Evolutionary conservation across 2,329 filamentous ascomycete species (phyloP).

Genomic region (Fragosphaeria purpurea): DNA sequence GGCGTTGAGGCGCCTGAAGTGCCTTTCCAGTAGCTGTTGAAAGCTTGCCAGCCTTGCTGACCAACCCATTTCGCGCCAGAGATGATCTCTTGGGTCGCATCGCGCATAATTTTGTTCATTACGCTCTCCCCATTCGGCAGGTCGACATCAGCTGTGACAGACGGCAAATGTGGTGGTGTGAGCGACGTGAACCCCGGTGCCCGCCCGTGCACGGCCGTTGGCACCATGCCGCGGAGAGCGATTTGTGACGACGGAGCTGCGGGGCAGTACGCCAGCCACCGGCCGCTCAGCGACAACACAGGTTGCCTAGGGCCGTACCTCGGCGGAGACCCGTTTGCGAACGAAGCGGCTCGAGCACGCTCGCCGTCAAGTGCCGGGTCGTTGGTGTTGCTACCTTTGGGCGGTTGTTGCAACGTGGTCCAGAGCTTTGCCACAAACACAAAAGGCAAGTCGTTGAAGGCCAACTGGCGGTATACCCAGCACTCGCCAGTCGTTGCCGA

Average conservation of each 20-base stretch:
- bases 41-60: conserved; percentile 65
- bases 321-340: conserved; percentile 27
- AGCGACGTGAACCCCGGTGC: conserved; percentile 48
- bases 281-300: conserved; percentile 57
- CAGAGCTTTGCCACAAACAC: conserved; percentile 80
- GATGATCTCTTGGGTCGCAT: conserved; percentile 69
- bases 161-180: conserved; percentile 59
- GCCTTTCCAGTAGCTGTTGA: conserved; percentile 73
- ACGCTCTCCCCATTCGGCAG: conserved; percentile 62
- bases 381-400: conserved; percentile 32
- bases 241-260: conserved; percentile 61
- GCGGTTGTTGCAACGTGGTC: conserved; percentile 66
- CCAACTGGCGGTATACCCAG: conserved; percentile 58
- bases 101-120: conserved; percentile 67
- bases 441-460: conserved; percentile 33
- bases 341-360: conserved; percentile 4
- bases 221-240: conserved; percentile 56
- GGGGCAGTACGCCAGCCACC: conserved; percentile 71
- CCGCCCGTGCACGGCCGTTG: conserved; percentile 44
- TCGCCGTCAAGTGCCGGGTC: conserved; percentile 28
- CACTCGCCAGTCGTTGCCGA: conserved; percentile 82
- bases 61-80: conserved; percentile 66
- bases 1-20: conserved; percentile 24
- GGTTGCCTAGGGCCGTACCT: conserved; percentile 46
- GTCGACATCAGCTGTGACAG: conserved; percentile 57